Evolutionary conservation across 2,329 filamentous ascomycete genomes (phyloP).

Genomic region (Colletotrichum sansevieriae): DNA sequence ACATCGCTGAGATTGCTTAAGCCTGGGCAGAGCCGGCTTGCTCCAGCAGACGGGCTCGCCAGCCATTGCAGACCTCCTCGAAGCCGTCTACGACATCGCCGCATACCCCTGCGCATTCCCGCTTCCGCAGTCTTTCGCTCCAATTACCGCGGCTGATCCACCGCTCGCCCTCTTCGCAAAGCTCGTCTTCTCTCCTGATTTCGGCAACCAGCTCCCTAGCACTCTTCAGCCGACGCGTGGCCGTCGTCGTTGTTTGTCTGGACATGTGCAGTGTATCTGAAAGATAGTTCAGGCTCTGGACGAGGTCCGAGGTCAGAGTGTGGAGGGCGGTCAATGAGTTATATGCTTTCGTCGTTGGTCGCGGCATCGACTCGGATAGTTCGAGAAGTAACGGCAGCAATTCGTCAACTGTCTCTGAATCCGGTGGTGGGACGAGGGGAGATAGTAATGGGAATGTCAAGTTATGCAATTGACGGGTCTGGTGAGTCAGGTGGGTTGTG

Average conservation of each 20-base stretch:
- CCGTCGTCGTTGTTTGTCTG: conserved; percentile 86
- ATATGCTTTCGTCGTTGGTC: conserved; percentile 71
- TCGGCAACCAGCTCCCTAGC: conserved; percentile 89
- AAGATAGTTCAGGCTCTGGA: conserved; percentile 85
- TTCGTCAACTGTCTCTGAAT: conserved; percentile 74
- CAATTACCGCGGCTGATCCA: conserved; percentile 88
- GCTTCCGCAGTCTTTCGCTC: conserved; percentile 79
- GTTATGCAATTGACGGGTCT: conserved; percentile 81
- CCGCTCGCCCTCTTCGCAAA: conserved; percentile 82
- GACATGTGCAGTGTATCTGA: conserved; percentile 96
- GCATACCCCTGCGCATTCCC: conserved; percentile 88
- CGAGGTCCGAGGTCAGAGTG: conserved; percentile 77
- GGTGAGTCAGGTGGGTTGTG: conserved; percentile 80
- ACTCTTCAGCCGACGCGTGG: conserved; percentile 81
- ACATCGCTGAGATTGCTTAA: conserved; percentile 41
- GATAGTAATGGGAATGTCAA: conserved; percentile 79
- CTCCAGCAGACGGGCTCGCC: conserved; percentile 81
- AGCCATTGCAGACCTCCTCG: conserved; percentile 87
- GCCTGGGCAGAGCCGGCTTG: conserved; percentile 66
- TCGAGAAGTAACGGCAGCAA: conserved; percentile 76
- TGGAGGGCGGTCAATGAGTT: conserved; percentile 77
- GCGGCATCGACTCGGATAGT: conserved; percentile 76
- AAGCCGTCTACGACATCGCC: conserved; percentile 92
- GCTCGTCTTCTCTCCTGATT: conserved; percentile 85
- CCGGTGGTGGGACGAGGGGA: conserved; percentile 73